Base-by-base conservation (phyloP, 2,329 filamentous ascomycete genomes). In the Daldinia eschscholtzii region DNA sequence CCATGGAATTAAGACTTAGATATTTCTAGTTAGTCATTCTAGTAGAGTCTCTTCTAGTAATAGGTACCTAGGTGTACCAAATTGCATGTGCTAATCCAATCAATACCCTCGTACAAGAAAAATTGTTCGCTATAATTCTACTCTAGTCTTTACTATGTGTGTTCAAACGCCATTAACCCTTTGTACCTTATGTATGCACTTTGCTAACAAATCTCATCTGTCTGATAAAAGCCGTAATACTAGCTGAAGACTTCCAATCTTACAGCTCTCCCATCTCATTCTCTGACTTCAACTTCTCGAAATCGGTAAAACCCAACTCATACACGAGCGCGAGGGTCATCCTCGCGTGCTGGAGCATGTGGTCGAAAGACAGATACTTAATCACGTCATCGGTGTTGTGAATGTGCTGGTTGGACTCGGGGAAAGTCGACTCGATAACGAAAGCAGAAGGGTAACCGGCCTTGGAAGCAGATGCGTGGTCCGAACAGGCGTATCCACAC, bases 301-400 rank as follows among this genome's bases (percentile, higher is more conserved):
- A 92, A 67, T 92, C 84, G 20, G 92, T 89, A 82, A 93, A 93
- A 9, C 90, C 93, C 68, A 97, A 86, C 83, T 97, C 94, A 76
- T 94, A 95, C 4, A 91, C 93, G 73, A 97, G 86, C 4, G 91
- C 92, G 35, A 97, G 84, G 1, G 93, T 96, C 86, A 97, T 87
- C 78, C 89, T 91, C 23, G 93, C 93, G 80, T 97, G 94, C 82
- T 97, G 91, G 37, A 96, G 85, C 93, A 97, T 97, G 80, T 97
- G 94, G 78, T 94, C 89, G 78, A 97, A 97, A 74, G 89, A 91
- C 41, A 93, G 81, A 71, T 89, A 90, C 76, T 93, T 88, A 71
- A 93, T 89, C 75, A 85, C 85, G 77, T 93, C 92, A 41, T 92
- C 88, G 0, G 89, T 89, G 20, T 87, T 88, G 76, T 93, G 91